Percentiles rank a stretch among this genome's conserved stretches.
phyloP scores from a whole-genome alignment of 1,284 basidiomycete species.

The Dichomitus squalens region DNA sequence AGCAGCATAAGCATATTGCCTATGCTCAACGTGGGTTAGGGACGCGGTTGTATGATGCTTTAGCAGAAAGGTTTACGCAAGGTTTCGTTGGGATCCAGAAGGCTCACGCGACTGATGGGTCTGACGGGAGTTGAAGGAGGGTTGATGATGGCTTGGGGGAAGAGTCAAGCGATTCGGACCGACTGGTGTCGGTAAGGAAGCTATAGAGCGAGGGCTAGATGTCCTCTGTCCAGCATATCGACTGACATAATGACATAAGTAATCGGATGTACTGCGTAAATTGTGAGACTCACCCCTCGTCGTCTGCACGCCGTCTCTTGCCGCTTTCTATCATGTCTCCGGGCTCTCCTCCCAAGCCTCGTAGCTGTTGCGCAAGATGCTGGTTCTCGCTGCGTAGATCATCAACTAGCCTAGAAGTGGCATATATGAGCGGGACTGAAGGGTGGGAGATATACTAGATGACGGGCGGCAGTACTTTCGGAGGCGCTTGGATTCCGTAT shows the following conservation, averaged over 20 bases:
- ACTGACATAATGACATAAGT: constrained; percentile 12
- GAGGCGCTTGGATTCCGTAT: constrained; percentile 47
- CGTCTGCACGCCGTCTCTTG: constrained; percentile 59
- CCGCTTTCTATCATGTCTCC: constrained; percentile 42
- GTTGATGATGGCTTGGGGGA: constrained; percentile 51
- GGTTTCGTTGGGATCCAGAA: neutral
- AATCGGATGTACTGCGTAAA: neutral
- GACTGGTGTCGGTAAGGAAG: constrained; percentile 48
- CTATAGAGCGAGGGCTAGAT: constrained; percentile 59
- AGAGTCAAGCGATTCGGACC: constrained; percentile 63
- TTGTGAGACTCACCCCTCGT: constrained; percentile 45
- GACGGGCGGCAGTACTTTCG: constrained; percentile 49
- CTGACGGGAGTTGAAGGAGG: constrained; percentile 43
- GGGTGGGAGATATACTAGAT: neutral
- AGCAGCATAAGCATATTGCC: constrained; percentile 62
- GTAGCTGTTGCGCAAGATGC: constrained; percentile 43
- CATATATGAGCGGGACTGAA: constrained; percentile 2
- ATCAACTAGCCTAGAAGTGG: constrained; percentile 35
- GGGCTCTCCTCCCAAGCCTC: constrained; percentile 37
- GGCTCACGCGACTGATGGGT: neutral
- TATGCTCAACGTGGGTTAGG: constrained; percentile 29
- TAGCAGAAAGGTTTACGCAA: constrained; percentile 4
- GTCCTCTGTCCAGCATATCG: constrained; percentile 37
- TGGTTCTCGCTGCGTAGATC: constrained; percentile 53
- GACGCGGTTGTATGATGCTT: neutral